Conservation (phyloP, 129 eudicot genomes). For the Ambrosia trifida region DNA sequence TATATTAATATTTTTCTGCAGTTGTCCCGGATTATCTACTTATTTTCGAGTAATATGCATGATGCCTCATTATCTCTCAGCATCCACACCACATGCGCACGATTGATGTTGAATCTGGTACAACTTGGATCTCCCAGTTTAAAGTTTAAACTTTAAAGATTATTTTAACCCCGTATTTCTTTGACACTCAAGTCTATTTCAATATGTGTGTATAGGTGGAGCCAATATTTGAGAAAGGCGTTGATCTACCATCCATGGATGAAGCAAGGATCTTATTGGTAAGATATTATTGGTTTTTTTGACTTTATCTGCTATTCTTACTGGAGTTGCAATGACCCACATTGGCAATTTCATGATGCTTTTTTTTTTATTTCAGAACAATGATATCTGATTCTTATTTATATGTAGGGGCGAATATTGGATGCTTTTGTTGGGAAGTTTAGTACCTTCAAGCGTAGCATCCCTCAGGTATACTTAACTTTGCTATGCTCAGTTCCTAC, state of each 20-base stretch:
- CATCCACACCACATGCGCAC: constrained; percentile 98
- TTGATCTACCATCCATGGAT: constrained; percentile 93
- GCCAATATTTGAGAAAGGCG: constrained; percentile 95
- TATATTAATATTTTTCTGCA: constrained; percentile 42
- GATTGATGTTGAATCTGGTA: constrained; percentile 96
- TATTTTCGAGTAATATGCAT: constrained; percentile 99
- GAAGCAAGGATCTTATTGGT: constrained; percentile 92
- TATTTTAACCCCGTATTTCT: background rate
- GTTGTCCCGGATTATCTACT: constrained; percentile 91
- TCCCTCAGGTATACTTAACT: constrained; percentile 75
- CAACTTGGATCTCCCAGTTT: constrained; percentile 23
- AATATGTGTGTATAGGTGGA: constrained; percentile 61
- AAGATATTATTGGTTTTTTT: constrained; percentile 29
- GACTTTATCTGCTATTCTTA: background rate
- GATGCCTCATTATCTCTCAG: constrained; percentile 96
- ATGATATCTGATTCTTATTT: constrained; percentile 3
- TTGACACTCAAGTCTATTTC: constrained; percentile 1
- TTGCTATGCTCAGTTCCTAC: background rate
- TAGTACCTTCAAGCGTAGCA: constrained; percentile 90
- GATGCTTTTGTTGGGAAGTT: constrained; percentile 99
- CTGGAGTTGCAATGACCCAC: constrained; percentile 13
- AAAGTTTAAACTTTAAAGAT: constrained; percentile 10
- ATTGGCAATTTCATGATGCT: constrained; percentile 14
- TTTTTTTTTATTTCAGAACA: constrained; percentile 1
- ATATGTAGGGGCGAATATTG: constrained; percentile 82